Base-by-base conservation (phyloP, 1,284 basidiomycete genomes). In the Inonotus obliquus region DNA sequence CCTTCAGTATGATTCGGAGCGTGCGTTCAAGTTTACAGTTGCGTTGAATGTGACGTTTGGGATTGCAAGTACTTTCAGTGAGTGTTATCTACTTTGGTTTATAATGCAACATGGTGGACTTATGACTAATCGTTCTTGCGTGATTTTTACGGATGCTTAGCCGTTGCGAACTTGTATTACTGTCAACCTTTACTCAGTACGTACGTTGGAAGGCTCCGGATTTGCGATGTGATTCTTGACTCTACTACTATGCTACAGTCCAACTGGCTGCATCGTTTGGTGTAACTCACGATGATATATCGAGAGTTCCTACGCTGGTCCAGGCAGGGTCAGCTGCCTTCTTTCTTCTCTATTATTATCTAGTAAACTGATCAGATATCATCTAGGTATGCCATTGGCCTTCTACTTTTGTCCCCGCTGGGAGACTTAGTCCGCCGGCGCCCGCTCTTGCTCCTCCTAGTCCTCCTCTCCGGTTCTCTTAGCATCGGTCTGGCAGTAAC, bases 371-470 rank as follows among this genome's bases (percentile, higher is more conserved):
- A 47, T 25, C 39, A 45, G n/a, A 25, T 32, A 6, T 39, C 23
- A 41, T 39, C 19, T 58, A 84, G 83, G 59, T 86, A 86, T 69
- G 82, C 80, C 7, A 74, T 71, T 6, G 87, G 86, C 2, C 76
- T 89, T 19, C 65, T 87, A 10, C 70, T 88, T 45, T 79, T 89
- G 60, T 81, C 83, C 1, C 87, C 87, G 2, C 72, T 86, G 0
- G 87, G 86, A 2, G 87, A 89, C 68, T 77, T 89, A n/a, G 77
- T 86, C 32, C 82, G 84, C 14, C 73, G 87, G 51, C 77, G 83
- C 32, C 78, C 83, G 39, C 72, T 85, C 0, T 77, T 84, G 35
- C 71, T 88, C 27, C 65, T 76, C 37, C 70, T 84, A 10, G 72
- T 86, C 35, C 58, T 76, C 0, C 21, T 78, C 6, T 81, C 84